phyloP scores from a whole-genome alignment of 1,284 basidiomycete genomes.

The Sporisorium reilianum region DNA sequence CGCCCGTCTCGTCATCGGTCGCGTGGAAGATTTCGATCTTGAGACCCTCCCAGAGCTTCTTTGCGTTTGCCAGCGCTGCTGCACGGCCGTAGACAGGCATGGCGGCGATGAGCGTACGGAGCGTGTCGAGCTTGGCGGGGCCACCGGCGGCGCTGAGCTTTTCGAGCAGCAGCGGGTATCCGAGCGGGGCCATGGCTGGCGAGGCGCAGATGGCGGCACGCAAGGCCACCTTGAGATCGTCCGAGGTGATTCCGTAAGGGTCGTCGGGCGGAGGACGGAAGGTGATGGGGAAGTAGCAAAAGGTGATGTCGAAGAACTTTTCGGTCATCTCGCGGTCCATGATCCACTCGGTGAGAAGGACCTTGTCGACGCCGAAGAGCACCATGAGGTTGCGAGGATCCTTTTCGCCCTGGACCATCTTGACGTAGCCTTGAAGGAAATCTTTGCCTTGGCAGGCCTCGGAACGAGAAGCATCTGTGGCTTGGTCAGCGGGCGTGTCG shows the following conservation, averaged over 20 bases:
- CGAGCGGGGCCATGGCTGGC: conserved; percentile 84
- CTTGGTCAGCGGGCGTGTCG: conserved; percentile 15
- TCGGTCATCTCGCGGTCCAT: conserved; percentile 76
- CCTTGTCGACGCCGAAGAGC: conserved; percentile 86
- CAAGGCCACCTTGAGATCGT: conserved; percentile 83
- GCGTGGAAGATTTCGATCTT: conserved; percentile 68
- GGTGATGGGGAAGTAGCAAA: conserved; percentile 99
- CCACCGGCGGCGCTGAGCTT: conserved; percentile 89
- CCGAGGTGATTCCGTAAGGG: conserved; percentile 89
- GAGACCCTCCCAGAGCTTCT: conserved; percentile 60
- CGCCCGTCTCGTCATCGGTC: conserved; percentile 63
- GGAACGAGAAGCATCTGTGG: conserved; percentile 7
- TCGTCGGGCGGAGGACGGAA: conserved; percentile 95
- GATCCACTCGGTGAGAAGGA: conserved; percentile 89
- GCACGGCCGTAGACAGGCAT: conserved; percentile 66
- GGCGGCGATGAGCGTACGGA: conserved; percentile 56
- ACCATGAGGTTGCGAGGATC: conserved; percentile 94
- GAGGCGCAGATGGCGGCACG: conserved; percentile 81
- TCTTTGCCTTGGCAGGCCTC: conserved; percentile 72
- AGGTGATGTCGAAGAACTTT: conserved; percentile 91
- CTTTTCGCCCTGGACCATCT: conserved; percentile 91
- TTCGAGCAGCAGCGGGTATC: conserved; percentile 89
- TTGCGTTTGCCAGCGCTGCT: conserved; percentile 54
- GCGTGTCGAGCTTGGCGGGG: conserved; percentile 76
- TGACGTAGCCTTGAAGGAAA: conserved; percentile 81